phyloP scores from a whole-genome alignment of 2,329 filamentous ascomycete genomes.

The Fusarium subglutinans region DNA sequence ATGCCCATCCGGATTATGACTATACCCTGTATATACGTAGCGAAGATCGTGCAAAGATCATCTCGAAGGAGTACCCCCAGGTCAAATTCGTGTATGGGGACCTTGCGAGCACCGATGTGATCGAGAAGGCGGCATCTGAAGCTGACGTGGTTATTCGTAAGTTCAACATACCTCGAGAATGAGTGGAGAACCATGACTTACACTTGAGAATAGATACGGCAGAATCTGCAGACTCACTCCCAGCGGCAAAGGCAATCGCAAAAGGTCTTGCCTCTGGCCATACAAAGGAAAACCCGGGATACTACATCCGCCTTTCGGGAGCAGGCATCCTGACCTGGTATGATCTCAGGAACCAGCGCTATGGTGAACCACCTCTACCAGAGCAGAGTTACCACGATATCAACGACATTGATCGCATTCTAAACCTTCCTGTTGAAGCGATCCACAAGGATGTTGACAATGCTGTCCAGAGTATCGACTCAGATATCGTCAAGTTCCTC shows the following conservation, averaged over 20 bases:
- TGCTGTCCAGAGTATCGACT: slow-evolving; percentile 61
- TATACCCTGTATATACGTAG: slow-evolving; percentile 59
- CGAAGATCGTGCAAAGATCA: slow-evolving; percentile 53
- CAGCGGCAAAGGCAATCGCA: slow-evolving; percentile 54
- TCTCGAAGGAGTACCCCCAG: slow-evolving; percentile 58
- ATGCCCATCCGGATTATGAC: slow-evolving; percentile 58
- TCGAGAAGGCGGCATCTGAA: slow-evolving; percentile 61
- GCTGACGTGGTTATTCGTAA: slow-evolving; percentile 62
- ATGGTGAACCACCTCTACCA: slow-evolving; percentile 54
- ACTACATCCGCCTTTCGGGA: slow-evolving; percentile 62
- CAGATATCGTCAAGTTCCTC: slow-evolving; percentile 51
- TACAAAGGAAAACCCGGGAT: slow-evolving; percentile 55
- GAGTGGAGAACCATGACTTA: not conserved
- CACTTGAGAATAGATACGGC: slow-evolving; percentile 53
- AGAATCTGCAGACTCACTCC: slow-evolving; percentile 57
- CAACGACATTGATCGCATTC: slow-evolving; percentile 63
- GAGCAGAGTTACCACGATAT: slow-evolving; percentile 67
- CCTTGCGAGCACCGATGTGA: slow-evolving; percentile 55
- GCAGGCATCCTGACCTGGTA: slow-evolving; percentile 59
- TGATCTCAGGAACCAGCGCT: slow-evolving; percentile 53
- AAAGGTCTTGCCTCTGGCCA: slow-evolving; percentile 57
- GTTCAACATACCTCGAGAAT: slow-evolving; percentile 29
- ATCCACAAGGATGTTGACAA: slow-evolving; percentile 75
- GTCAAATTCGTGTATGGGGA: slow-evolving; percentile 59
- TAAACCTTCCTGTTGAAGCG: slow-evolving; percentile 64